These are phyloP conservation scores for Myxozyma neotropica DNA, from an alignment of 805 yeast species.

Conservation along the genomic window DNA sequence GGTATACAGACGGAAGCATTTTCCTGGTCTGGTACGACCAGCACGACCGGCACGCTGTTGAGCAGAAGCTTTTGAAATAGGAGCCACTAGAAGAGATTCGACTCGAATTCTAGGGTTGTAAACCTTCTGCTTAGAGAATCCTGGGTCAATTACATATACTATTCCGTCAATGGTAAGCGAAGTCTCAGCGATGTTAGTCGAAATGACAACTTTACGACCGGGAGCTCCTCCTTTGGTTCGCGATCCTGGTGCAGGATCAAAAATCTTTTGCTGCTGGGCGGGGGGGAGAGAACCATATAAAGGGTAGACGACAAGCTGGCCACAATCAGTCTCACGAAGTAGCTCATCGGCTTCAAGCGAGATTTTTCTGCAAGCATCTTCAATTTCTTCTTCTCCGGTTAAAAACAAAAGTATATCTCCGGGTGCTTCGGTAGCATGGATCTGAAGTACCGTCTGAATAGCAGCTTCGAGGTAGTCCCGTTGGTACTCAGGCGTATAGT, in stretches of 20 bases:
- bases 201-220: conserved; percentile 90
- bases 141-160: conserved; percentile 96
- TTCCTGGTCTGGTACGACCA: conserved; percentile 98
- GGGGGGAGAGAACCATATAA: conserved; percentile 97
- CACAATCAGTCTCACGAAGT: conserved; percentile 84
- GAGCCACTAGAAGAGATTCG: conserved; percentile 90
- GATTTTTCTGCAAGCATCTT: conserved; percentile 90
- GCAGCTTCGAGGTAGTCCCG: conserved; percentile 94
- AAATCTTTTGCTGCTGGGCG: conserved; percentile 88
- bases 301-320: conserved; percentile 88
- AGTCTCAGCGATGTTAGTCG: conserved; percentile 97
- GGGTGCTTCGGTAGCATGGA: conserved; percentile 93
- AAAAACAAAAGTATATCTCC: conserved; percentile 87
- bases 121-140: conserved; percentile 94
- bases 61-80: conserved; percentile 95
- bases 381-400: conserved; percentile 98
- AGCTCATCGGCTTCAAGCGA: conserved; percentile 86
- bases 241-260: conserved; percentile 84
- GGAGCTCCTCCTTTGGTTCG: conserved; percentile 76
- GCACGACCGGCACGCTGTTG: conserved; percentile 99
- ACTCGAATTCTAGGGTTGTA: conserved; percentile 96
- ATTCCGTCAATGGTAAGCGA: conserved; percentile 97
- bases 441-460: conserved; percentile 90
- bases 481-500: conserved; percentile 95
- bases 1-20: conserved; percentile 93